These are phyloP conservation scores for Cardamine occulta DNA, from an alignment of 345 rosid genomes.

Conservation along the genomic window DNA sequence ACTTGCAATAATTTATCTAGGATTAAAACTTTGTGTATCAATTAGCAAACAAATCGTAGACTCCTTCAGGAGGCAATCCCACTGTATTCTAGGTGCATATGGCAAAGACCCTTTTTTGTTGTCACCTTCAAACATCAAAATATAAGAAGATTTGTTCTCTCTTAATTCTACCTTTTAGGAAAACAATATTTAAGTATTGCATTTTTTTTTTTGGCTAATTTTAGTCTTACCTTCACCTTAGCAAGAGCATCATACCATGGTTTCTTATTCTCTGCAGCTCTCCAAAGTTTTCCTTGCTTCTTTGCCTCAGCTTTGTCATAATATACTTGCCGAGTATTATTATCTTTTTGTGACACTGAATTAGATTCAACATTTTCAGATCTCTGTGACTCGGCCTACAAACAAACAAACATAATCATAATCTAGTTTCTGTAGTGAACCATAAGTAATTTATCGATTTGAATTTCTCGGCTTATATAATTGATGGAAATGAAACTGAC, in stretches of 20 bases:
- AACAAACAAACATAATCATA: slow-evolving; percentile 19
- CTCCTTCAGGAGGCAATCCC: slow-evolving; percentile 58
- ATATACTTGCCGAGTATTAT: not conserved
- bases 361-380: slow-evolving; percentile 43
- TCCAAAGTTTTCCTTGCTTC: slow-evolving; percentile 60
- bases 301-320: slow-evolving; percentile 40
- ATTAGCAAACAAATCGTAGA: too few species aligned
- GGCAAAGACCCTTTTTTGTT: slow-evolving; percentile 44
- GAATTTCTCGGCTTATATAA: not conserved
- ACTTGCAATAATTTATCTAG: too few species aligned
- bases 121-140: slow-evolving; percentile 53
- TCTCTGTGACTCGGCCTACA: slow-evolving; percentile 56
- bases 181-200: too few species aligned
- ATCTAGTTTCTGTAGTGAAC: not conserved
- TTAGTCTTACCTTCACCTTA: slow-evolving; percentile 54
- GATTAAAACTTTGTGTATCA: too few species aligned
- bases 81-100: slow-evolving; percentile 13
- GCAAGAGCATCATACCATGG: slow-evolving; percentile 62
- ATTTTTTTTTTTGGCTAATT: too few species aligned
- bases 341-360: not conserved
- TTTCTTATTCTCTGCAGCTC: slow-evolving; percentile 51
- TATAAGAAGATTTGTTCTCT: too few species aligned
- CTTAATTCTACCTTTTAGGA: too few species aligned
- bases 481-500: slow-evolving; percentile 13
- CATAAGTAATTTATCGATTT: not conserved